Percentiles rank a stretch among this genome's conserved stretches.
Conservation (phyloP, 257 asterid genomes). For the Solanum virginianum region DNA sequence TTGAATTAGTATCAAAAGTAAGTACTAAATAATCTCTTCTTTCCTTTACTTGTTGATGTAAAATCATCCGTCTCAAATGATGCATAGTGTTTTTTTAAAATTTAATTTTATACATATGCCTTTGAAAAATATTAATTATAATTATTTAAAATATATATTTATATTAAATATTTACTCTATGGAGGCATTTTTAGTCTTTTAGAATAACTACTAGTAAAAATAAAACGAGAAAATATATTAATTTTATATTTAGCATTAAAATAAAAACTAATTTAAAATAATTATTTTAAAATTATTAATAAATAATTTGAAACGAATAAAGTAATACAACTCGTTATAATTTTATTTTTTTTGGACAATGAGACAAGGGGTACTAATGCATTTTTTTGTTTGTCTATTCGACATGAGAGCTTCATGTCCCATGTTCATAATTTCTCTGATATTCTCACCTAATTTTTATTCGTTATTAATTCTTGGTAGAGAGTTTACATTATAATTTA, state of each 20-base stretch:
- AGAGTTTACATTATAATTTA: not conserved
- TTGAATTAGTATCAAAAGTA: too few relatives aligned
- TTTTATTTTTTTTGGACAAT: not conserved
- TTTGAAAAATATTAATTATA: too few relatives aligned
- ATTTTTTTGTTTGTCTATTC: not conserved
- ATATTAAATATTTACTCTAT: not conserved
- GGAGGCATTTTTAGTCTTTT: rapidly evolving
- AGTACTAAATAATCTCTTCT: too few relatives aligned
- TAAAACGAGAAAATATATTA: not conserved
- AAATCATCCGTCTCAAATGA: too few relatives aligned
- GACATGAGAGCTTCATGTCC: not conserved
- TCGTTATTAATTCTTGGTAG: not conserved
- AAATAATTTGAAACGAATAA: not conserved
- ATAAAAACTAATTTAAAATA: not conserved
- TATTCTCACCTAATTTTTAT: not conserved
- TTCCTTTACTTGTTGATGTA: too few relatives aligned
- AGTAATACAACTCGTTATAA: not conserved
- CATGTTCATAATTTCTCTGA: not conserved
- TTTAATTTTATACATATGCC: too few relatives aligned
- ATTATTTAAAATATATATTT: not conserved
- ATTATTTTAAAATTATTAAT: not conserved
- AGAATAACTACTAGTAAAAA: not conserved
- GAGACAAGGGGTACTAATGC: not conserved
- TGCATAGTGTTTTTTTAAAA: too few relatives aligned
- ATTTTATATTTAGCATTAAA: not conserved